phyloP scores from a whole-genome alignment of 257 asterid genomes.

The Solanum corneliomulleri region DNA sequence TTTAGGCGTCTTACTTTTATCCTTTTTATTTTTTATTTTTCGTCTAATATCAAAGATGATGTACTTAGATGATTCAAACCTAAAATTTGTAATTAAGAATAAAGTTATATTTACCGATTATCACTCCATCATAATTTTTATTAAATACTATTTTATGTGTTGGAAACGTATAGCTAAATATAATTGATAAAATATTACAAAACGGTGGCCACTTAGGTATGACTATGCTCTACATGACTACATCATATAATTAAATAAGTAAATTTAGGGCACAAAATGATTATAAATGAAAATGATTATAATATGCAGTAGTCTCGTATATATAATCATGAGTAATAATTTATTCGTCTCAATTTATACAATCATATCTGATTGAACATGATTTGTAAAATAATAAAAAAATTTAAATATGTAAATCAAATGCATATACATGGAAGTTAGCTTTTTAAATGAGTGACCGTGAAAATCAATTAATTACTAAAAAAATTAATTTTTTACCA shows the following conservation, averaged over 20 bases:
- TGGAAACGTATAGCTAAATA: background rate
- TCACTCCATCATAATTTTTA: accelerated
- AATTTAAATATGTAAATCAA: background rate
- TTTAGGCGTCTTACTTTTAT: background rate
- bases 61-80: accelerated
- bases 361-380: background rate
- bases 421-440: background rate
- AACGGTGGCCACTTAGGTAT: background rate
- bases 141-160: too few species aligned
- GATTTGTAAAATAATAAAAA: background rate
- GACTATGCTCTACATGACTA: background rate
- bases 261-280: background rate
- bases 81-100: too few species aligned
- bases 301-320: background rate
- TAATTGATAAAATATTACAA: background rate
- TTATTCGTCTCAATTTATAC: background rate
- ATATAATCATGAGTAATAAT: background rate
- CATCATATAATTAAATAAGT: background rate
- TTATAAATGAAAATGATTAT: background rate
- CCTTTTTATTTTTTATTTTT: too few species aligned
- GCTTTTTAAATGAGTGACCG: too few species aligned
- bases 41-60: accelerated
- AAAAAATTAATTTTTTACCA: too few species aligned
- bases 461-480: too few species aligned
- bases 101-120: too few species aligned